These are phyloP conservation scores for Diplodia scrobiculata DNA, from an alignment of 2,329 filamentous ascomycete species.

Conservation along the genomic window DNA sequence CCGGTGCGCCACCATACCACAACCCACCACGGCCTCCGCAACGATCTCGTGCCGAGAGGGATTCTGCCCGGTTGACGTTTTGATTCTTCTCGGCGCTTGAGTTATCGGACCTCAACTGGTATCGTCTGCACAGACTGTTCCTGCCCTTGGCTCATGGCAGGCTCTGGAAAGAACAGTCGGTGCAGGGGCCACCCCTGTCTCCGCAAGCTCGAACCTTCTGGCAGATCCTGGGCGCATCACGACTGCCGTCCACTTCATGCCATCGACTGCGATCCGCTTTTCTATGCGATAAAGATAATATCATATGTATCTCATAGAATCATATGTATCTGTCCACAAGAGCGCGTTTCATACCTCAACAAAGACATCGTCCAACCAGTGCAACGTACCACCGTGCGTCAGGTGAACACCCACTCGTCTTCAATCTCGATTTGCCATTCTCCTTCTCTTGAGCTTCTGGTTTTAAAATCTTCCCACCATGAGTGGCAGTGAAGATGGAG, in stretches of 20 bases:
- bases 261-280: neutral
- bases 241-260: neutral
- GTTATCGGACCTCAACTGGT: neutral
- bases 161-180: neutral
- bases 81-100: neutral
- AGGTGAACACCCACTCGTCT: neutral
- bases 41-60: neutral
- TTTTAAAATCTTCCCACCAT: neutral
- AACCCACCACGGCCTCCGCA: neutral
- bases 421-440: neutral
- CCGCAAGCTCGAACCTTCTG: slow-evolving; percentile 25
- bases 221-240: slow-evolving; percentile 21
- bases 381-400: neutral
- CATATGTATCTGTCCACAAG: slow-evolving; percentile 2
- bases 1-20: neutral
- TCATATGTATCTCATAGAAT: too few species aligned
- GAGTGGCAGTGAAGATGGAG: slow-evolving; percentile 1
- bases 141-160: neutral
- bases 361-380: neutral
- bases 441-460: neutral
- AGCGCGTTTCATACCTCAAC: neutral
- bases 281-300: neutral
- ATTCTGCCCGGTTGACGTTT: neutral
- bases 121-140: neutral
- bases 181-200: slow-evolving; percentile 14